phyloP scores from a whole-genome alignment of 2,329 filamentous ascomycete species.

The Escovopsis weberi region DNA sequence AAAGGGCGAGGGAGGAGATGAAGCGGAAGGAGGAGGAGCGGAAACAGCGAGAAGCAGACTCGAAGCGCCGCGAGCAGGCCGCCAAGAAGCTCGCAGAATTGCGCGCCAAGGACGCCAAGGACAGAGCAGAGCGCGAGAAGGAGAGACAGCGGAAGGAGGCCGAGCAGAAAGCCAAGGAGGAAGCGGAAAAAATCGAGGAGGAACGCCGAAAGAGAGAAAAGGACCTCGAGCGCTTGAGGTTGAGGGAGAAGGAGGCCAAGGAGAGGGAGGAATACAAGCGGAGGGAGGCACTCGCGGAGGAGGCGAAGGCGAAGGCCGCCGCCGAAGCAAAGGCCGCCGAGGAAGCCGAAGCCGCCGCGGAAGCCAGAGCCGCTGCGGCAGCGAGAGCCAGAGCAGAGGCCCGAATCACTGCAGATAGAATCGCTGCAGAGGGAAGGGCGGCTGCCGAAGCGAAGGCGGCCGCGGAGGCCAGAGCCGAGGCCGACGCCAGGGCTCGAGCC shows the following conservation, averaged over 20 bases:
- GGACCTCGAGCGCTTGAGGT: conserved; percentile 21
- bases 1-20: conserved; percentile 55
- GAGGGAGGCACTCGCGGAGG: conserved; percentile 18
- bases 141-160: conserved; percentile 23
- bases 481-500: conserved; percentile 13
- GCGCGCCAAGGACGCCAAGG: conserved; percentile 39
- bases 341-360: conserved; percentile 19
- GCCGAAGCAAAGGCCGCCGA: conserved; percentile 14
- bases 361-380: conserved; percentile 15
- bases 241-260: conserved; percentile 21
- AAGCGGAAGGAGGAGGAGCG: conserved; percentile 49
- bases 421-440: conserved; percentile 24
- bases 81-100: conserved; percentile 37
- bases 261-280: conserved; percentile 31
- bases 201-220: conserved; percentile 15
- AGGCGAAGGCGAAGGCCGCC: conserved; percentile 13
- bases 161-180: conserved; percentile 21
- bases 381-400: conserved; percentile 12
- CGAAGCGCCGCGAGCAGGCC: conserved; percentile 42
- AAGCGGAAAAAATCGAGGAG: conserved; percentile 19
- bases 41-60: conserved; percentile 44
- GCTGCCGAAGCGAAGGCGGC: conserved; percentile 13
- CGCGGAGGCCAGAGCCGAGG: conserved; percentile 3
- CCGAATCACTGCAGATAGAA: conserved; percentile 11
- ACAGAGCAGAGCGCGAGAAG: conserved; percentile 28